A percentile compares a stretch with the other conserved stretches of the same genome.
These are phyloP conservation scores for Moringa oleifera DNA, from an alignment of 345 rosid species.

Conservation along the genomic window DNA sequence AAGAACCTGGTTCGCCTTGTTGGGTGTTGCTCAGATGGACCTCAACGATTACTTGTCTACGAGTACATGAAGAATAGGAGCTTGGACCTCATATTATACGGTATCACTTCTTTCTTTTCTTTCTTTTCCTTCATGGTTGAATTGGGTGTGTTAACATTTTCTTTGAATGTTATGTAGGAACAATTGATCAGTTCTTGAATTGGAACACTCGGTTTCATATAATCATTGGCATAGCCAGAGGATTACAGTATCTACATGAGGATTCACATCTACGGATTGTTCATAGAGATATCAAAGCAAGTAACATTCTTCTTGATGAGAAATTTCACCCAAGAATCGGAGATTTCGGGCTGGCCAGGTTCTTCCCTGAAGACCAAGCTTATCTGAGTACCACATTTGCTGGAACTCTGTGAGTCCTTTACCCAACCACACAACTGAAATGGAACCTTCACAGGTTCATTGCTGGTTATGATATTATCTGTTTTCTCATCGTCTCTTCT, in stretches of 20 bases:
- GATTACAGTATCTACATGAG: conserved; percentile 62
- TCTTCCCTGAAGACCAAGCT: conserved; percentile 70
- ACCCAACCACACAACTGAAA: neutral
- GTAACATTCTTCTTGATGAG: conserved; percentile 71
- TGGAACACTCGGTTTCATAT: conserved; percentile 56
- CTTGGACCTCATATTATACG: conserved; percentile 55
- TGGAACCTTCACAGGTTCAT: neutral
- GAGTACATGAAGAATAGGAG: conserved; percentile 63
- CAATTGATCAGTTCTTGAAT: conserved; percentile 28
- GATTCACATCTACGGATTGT: conserved; percentile 57
- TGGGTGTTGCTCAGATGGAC: conserved; percentile 60
- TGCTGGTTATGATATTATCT: no score
- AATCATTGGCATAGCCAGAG: conserved; percentile 56
- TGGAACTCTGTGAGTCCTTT: conserved; percentile 54
- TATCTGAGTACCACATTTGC: conserved; percentile 63
- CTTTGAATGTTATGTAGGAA: conserved; percentile 28
- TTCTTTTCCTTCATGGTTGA: neutral
- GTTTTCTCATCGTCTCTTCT: neutral
- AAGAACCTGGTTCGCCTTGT: conserved; percentile 65
- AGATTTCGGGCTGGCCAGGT: conserved; percentile 72
- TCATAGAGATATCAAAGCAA: conserved; percentile 71
- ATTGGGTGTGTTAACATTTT: no score
- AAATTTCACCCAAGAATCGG: conserved; percentile 59
- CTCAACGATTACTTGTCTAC: conserved; percentile 57
- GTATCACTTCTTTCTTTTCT: conserved; percentile 18